phyloP scores from a whole-genome alignment of 805 yeast genomes.

The Sugiyamaella boreocaroliniensis region DNA sequence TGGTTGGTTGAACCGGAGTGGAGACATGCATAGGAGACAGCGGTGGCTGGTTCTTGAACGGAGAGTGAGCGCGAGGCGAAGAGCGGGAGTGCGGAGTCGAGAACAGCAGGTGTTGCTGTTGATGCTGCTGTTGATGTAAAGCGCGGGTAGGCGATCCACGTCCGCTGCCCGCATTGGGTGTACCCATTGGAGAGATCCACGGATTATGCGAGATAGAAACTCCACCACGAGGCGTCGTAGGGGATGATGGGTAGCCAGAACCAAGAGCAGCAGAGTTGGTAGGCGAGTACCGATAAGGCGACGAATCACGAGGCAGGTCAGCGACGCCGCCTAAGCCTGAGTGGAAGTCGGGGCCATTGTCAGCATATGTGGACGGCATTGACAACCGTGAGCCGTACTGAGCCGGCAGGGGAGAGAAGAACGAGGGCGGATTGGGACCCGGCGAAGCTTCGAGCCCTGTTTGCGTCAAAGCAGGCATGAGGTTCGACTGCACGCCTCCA shows the following conservation, averaged over 20 bases:
- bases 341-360: background rate
- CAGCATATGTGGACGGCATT: background rate
- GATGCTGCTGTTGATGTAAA: background rate
- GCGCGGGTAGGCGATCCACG: slow-evolving; percentile 3
- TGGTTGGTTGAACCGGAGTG: background rate
- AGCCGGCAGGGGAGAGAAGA: background rate
- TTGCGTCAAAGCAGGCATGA: background rate
- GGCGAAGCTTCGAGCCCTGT: background rate
- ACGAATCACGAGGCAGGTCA: background rate
- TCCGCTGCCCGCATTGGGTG: background rate
- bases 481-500: slow-evolving; percentile 2
- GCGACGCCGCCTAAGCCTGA: background rate
- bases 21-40: slow-evolving; percentile 1
- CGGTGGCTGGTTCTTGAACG: background rate
- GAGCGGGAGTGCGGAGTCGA: background rate
- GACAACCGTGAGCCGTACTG: slow-evolving; percentile 3
- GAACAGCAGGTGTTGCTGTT: background rate
- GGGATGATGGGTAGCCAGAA: slow-evolving; percentile 1
- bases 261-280: slow-evolving; percentile 2
- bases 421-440: slow-evolving; percentile 2
- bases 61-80: background rate
- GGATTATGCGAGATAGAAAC: slow-evolving; percentile 7
- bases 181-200: slow-evolving; percentile 12
- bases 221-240: slow-evolving; percentile 6
- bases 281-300: slow-evolving; percentile 8